Conservation (phyloP, 1,139 yeast genomes). For the Yamadazyma triangularis region DNA sequence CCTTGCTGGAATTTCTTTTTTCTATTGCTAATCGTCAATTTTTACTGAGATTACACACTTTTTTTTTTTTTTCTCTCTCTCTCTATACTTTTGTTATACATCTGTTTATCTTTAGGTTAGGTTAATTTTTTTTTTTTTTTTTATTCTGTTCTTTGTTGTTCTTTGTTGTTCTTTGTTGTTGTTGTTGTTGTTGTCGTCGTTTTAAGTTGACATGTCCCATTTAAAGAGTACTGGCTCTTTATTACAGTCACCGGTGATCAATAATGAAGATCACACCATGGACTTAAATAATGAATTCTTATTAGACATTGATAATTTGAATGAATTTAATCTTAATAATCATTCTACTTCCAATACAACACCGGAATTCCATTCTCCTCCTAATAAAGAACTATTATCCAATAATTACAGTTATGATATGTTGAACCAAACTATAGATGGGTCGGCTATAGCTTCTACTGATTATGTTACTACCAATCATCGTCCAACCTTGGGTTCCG, state of each 20-base stretch:
- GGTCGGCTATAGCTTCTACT: neutral
- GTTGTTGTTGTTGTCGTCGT: no score
- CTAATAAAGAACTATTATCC: neutral
- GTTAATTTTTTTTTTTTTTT: no score
- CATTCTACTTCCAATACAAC: constrained; percentile 9
- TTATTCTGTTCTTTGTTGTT: no score
- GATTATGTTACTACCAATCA: neutral
- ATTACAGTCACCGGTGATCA: neutral
- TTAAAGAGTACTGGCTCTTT: neutral
- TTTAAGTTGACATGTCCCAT: neutral
- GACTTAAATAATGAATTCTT: neutral
- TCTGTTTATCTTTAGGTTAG: no score
- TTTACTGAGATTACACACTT: neutral
- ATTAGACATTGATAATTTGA: neutral
- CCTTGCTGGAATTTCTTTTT: neutral
- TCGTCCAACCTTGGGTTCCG: no score
- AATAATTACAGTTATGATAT: constrained; percentile 1
- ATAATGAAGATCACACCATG: neutral
- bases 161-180: no score
- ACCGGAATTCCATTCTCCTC: constrained; percentile 9
- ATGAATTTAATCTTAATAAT: neutral
- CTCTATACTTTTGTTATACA: no score
- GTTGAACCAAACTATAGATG: neutral
- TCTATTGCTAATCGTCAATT: neutral
- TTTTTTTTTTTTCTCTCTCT: no score